Conservation (phyloP, 345 rosid species). For the Eucalyptus sideroxylon region DNA sequence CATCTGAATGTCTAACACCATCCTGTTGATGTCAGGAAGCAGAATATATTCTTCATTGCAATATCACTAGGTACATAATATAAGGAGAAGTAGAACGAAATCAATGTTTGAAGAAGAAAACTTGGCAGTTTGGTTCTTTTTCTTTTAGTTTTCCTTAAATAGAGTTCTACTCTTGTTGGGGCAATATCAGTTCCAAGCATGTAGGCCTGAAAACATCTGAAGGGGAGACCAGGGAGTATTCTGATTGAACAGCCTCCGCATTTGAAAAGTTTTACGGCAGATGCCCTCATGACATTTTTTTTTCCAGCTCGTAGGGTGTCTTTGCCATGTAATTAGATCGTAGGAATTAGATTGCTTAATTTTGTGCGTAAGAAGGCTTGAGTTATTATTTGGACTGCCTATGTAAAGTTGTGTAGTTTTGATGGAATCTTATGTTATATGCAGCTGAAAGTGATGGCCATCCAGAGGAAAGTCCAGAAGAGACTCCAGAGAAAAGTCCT, state of each 20-base stretch:
- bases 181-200: background rate
- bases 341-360: background rate
- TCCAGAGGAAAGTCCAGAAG: constrained; percentile 17
- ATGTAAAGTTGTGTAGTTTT: background rate
- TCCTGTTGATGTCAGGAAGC: background rate
- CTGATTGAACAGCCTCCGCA: background rate
- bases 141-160: background rate
- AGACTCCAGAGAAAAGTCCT: background rate
- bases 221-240: background rate
- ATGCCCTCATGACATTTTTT: background rate
- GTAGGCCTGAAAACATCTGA: background rate
- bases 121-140: background rate
- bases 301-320: background rate
- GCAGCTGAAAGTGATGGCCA: constrained; percentile 15
- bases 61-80: background rate
- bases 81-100: background rate
- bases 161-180: background rate
- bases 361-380: background rate
- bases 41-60: background rate
- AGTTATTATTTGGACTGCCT: background rate
- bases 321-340: background rate
- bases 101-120: background rate
- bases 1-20: background rate
- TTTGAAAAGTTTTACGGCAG: background rate
- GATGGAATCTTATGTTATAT: background rate